phyloP scores from a whole-genome alignment of 108 stramenopile genomes.

The Cyclotella atomus region DNA sequence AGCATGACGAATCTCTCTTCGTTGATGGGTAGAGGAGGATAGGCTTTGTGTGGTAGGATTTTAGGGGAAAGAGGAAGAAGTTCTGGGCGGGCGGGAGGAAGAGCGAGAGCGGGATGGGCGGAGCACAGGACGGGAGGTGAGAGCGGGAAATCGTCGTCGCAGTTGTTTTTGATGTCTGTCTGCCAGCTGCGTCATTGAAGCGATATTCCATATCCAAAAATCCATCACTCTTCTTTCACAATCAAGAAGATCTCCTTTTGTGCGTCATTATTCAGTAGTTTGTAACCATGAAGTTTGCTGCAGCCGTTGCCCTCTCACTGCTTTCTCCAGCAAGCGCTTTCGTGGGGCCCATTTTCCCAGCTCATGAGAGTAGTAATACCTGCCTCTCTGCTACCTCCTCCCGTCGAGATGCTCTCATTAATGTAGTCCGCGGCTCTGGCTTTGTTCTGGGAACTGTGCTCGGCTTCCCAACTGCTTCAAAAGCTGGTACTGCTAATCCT shows the following conservation, averaged over 20 bases:
- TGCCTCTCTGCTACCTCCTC: background rate
- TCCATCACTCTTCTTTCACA: background rate
- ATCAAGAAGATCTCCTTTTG: background rate
- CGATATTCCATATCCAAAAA: background rate
- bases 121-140: no score
- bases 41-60: no score
- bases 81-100: background rate
- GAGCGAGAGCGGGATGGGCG: background rate
- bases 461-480: background rate
- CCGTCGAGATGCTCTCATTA: constrained; percentile 3
- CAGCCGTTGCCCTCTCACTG: background rate
- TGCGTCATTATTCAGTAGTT: background rate
- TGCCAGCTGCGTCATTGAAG: constrained; percentile 7
- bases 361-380: background rate
- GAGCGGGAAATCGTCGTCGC: no score
- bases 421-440: background rate
- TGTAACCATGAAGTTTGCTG: background rate
- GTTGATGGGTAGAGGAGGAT: no score
- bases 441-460: background rate
- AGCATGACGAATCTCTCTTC: no score
- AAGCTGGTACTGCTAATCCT: constrained; percentile 35
- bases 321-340: background rate
- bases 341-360: background rate
- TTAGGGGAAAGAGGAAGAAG: no score
- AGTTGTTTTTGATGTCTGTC: constrained; percentile 5